A percentile compares a stretch with the other conserved stretches of the same genome.
Conservation (phyloP, 805 yeast genomes). For the Kodamaea kakaduensis region DNA sequence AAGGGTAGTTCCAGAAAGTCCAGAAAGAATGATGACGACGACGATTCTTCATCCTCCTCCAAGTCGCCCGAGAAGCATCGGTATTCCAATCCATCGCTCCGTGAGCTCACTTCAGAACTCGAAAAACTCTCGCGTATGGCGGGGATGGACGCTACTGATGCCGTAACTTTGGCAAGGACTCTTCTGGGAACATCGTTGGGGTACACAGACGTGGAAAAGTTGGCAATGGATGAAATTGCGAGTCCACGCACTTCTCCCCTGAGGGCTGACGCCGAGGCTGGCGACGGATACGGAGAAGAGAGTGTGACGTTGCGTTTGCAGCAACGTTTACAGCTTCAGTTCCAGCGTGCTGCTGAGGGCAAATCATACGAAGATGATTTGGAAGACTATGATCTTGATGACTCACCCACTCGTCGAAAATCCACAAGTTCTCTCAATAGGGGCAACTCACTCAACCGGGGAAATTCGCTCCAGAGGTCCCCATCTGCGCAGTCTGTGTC, state of each 20-base stretch:
- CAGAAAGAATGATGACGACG: too few relatives aligned
- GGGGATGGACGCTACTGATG: slow-evolving; percentile 75
- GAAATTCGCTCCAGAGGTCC: background rate
- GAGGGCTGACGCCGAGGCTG: slow-evolving; percentile 1
- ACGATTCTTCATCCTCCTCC: too few relatives aligned
- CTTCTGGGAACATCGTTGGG: slow-evolving; percentile 68
- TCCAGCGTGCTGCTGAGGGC: slow-evolving; percentile 13
- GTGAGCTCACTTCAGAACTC: slow-evolving; percentile 70
- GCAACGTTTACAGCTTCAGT: slow-evolving; percentile 17
- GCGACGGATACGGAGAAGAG: background rate
- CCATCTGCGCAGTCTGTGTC: slow-evolving; percentile 1
- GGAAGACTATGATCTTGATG: background rate
- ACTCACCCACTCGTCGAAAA: background rate
- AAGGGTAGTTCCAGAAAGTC: too few relatives aligned
- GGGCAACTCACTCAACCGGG: background rate
- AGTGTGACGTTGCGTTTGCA: slow-evolving; percentile 12
- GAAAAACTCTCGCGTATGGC: slow-evolving; percentile 72
- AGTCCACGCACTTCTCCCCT: slow-evolving; percentile 13
- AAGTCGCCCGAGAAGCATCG: slow-evolving; percentile 2
- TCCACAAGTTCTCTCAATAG: background rate
- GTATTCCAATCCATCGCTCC: slow-evolving; percentile 53
- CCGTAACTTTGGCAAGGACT: slow-evolving; percentile 77
- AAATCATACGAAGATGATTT: slow-evolving; percentile 19
- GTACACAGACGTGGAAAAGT: slow-evolving; percentile 46
- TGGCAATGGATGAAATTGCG: slow-evolving; percentile 14